phyloP scores from a whole-genome alignment of 129 eudicot species.

The Tanacetum coccineum region DNA sequence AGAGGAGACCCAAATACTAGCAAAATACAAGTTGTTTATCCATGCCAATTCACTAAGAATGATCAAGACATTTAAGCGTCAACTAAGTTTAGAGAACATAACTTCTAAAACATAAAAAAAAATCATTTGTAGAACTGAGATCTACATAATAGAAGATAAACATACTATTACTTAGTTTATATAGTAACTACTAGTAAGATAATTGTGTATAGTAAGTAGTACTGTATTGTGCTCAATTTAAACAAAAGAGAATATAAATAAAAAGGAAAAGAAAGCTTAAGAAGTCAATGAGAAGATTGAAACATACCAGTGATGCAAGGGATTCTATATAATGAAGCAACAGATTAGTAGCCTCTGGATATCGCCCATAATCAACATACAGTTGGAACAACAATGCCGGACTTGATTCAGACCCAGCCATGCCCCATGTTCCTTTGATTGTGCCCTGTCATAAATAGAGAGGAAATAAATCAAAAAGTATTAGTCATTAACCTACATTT shows the following conservation, averaged over 20 bases:
- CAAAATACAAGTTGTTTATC: no score
- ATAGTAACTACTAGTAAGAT: constrained; percentile 6
- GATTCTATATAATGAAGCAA: constrained; percentile 70
- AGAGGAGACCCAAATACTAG: no score
- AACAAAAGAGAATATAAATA: no score
- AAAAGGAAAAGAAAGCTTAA: no score
- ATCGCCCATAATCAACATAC: constrained; percentile 83
- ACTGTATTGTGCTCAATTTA: no score
- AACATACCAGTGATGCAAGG: constrained; percentile 63
- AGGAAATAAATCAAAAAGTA: neutral
- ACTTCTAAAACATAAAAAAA: no score
- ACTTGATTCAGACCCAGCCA: constrained; percentile 75
- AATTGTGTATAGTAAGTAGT: no score
- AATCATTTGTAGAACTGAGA: neutral
- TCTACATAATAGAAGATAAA: neutral
- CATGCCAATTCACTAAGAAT: no score
- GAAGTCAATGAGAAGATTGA: neutral
- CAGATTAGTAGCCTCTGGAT: constrained; percentile 58
- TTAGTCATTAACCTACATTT: neutral
- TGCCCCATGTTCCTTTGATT: constrained; percentile 56
- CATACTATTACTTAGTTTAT: neutral
- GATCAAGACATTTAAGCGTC: no score
- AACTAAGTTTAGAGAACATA: no score
- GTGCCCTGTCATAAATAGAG: constrained; percentile 43
- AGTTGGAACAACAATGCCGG: constrained; percentile 79